Percentiles rank a stretch among this genome's conserved stretches.
These are phyloP conservation scores for Rosellinia necatrix DNA, from an alignment of 2,329 filamentous ascomycete genomes.

Conservation along the genomic window DNA sequence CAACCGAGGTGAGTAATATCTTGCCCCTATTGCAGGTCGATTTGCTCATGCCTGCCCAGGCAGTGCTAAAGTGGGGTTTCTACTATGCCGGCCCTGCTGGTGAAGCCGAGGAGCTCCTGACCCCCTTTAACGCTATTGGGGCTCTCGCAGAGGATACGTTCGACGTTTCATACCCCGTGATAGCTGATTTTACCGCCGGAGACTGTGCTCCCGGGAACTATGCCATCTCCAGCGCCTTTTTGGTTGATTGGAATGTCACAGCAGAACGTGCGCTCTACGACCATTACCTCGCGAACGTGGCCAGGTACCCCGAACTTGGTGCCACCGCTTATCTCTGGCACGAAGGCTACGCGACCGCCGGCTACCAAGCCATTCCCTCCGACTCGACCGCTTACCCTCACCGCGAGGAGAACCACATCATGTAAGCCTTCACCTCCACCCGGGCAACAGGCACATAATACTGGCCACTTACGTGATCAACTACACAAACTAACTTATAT, in stretches of 20 bases:
- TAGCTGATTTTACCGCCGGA: no score
- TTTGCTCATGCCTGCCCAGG: neutral
- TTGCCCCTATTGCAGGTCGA: neutral
- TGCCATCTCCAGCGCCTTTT: neutral
- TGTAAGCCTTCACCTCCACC: no score
- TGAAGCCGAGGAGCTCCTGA: conserved; percentile 29
- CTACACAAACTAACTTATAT: no score
- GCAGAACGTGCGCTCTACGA: conserved; percentile 32
- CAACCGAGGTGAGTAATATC: conserved; percentile 12
- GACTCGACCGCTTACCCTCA: conserved; percentile 29
- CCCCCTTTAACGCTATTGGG: conserved; percentile 32
- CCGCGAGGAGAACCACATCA: conserved; percentile 29
- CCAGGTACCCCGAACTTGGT: conserved; percentile 21
- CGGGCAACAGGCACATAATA: no score
- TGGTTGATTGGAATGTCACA: conserved; percentile 32
- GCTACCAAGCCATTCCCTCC: conserved; percentile 9
- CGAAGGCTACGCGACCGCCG: conserved; percentile 36
- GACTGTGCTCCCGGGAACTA: no score
- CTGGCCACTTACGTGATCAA: no score
- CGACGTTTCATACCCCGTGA: conserved; percentile 30
- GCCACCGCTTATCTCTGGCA: conserved; percentile 18
- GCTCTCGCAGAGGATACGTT: conserved; percentile 15
- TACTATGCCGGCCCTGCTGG: conserved; percentile 29
- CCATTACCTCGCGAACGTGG: conserved; percentile 19
- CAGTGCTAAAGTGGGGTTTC: conserved; percentile 31